Percentiles rank a stretch among this genome's conserved stretches.
These are phyloP conservation scores for Cyphellophora attinorum DNA, from an alignment of 2,329 filamentous ascomycete genomes.

Conservation along the genomic window DNA sequence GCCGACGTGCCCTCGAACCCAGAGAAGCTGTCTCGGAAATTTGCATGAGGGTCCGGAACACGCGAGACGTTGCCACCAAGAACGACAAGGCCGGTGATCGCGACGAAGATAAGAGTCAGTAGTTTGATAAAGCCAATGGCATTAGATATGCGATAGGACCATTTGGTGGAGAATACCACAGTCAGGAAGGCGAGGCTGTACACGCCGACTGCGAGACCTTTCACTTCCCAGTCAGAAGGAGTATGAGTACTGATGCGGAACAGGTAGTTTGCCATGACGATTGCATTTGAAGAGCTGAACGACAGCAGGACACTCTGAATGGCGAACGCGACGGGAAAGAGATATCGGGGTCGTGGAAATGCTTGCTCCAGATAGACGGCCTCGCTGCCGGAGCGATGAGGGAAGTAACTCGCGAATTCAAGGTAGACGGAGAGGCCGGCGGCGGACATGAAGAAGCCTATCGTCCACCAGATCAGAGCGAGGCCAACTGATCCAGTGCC, in stretches of 20 bases:
- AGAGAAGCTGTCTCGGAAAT: slow-evolving; percentile 47
- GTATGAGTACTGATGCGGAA: slow-evolving; percentile 45
- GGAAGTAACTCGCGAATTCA: slow-evolving; percentile 56
- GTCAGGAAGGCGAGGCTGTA: slow-evolving; percentile 48
- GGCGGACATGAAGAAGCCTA: slow-evolving; percentile 51
- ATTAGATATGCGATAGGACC: slow-evolving; percentile 48
- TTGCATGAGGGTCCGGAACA: slow-evolving; percentile 41
- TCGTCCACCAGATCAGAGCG: slow-evolving; percentile 53
- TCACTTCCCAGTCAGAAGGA: slow-evolving; percentile 53
- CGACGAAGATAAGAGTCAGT: slow-evolving; percentile 52
- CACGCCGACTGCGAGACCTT: slow-evolving; percentile 55
- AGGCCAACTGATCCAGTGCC: slow-evolving; percentile 55
- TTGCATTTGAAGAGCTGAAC: slow-evolving; percentile 56
- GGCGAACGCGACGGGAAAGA: slow-evolving; percentile 57
- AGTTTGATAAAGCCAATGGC: slow-evolving; percentile 51
- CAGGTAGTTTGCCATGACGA: slow-evolving; percentile 55
- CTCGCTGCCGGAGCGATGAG: slow-evolving; percentile 55
- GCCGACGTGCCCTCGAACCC: slow-evolving; percentile 29
- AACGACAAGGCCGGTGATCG: slow-evolving; percentile 52
- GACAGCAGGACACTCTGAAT: slow-evolving; percentile 55
- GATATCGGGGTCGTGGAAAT: slow-evolving; percentile 53
- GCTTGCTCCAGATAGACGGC: slow-evolving; percentile 62
- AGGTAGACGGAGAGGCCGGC: slow-evolving; percentile 51
- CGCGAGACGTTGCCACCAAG: slow-evolving; percentile 43
- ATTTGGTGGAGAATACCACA: slow-evolving; percentile 46